These are phyloP conservation scores for Teratosphaeria epicoccoides DNA, from an alignment of 2,329 filamentous ascomycete genomes.

Conservation along the genomic window DNA sequence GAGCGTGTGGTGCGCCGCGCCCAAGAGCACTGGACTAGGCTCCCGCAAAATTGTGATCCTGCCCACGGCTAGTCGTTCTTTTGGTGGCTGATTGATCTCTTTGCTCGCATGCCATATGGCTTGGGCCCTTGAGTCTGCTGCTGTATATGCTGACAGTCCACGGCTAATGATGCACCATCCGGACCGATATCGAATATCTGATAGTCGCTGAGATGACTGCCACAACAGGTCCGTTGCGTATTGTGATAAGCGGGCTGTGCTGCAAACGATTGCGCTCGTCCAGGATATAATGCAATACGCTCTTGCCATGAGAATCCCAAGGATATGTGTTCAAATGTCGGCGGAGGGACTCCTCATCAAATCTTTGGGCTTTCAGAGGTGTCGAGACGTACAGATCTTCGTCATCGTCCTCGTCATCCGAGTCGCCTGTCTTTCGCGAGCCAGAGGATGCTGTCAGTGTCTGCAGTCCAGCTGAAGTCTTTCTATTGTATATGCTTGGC, in stretches of 20 bases:
- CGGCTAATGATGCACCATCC: constrained; percentile 34
- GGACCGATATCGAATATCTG: constrained; percentile 47
- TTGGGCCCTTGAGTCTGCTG: constrained; percentile 22
- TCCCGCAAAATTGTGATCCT: constrained; percentile 52
- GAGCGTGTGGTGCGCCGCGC: constrained; percentile 49
- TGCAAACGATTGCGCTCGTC: constrained; percentile 35
- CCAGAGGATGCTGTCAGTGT: constrained; percentile 10
- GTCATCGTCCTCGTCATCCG: constrained; percentile 28
- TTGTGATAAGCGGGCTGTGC: constrained; percentile 26
- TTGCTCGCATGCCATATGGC: constrained; percentile 26
- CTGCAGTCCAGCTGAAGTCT: constrained; percentile 6
- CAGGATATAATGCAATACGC: constrained; percentile 34
- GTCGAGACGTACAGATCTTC: constrained; percentile 31
- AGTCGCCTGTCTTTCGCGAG: constrained; percentile 21
- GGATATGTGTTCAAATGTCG: constrained; percentile 34
- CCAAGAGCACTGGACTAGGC: constrained; percentile 50
- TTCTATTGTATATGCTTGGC: constrained; percentile 1
- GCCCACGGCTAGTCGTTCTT: constrained; percentile 41
- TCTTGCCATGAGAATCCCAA: constrained; percentile 32
- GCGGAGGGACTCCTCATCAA: constrained; percentile 35
- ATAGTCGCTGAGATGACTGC: constrained; percentile 38
- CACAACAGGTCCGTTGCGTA: constrained; percentile 30
- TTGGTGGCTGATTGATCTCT: constrained; percentile 29
- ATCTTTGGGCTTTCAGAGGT: constrained; percentile 29
- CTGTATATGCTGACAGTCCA: constrained; percentile 25